Evolutionary conservation across 2,329 filamentous ascomycete species (phyloP), one percentile per base, ranked within the genome.

Genomic region (Exophiala sideris): DNA sequence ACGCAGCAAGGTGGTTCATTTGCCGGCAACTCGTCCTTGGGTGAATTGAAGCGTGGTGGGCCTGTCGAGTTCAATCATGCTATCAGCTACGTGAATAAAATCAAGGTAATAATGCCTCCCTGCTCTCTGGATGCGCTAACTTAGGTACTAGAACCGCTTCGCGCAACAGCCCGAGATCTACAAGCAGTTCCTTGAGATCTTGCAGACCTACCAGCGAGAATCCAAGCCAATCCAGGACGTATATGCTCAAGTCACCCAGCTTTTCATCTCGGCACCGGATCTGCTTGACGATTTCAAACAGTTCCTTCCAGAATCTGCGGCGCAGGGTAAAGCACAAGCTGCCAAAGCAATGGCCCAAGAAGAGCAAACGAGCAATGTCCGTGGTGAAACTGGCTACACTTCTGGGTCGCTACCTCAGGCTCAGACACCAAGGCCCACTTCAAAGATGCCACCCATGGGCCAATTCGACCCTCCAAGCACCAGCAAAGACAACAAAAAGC

Each of bases 51-150:
- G 71, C 95, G 94, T 68, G 84, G 91, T 52, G 92, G 91, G 0
- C 94, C 94, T 1, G 94, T 99, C 14, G 94, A 99, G 68, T 99
- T 99, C 72, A 99, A 99, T 69, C 94, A 99, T 73, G 94, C 94
- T 0, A 99, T 99, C 60, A 97, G 91, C 70, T 99, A 99, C 67
- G 94, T 99, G 50, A 99, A 99, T 70, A 99, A 99, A 75, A 99
- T 99, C 66, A 99, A 99, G 86, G 91, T 94, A 75, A 70, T 81
- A 56, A 20, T 34, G 16, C 11, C 18, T 33, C 29, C 38, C 32
- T n/a, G 3, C 35, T 18, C 39, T 38, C 20, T 45, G 45, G 8
- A 42, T 5, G 8, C 20, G 40, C 40, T 42, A 42, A 42, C 40
- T 24, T 24, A 12, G 8, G 6, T 21, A 12, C 10, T 21, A 96